Conservation (phyloP, 2,329 filamentous ascomycete species). For the Ophiognomonia clavigignenti-juglandacearum region DNA sequence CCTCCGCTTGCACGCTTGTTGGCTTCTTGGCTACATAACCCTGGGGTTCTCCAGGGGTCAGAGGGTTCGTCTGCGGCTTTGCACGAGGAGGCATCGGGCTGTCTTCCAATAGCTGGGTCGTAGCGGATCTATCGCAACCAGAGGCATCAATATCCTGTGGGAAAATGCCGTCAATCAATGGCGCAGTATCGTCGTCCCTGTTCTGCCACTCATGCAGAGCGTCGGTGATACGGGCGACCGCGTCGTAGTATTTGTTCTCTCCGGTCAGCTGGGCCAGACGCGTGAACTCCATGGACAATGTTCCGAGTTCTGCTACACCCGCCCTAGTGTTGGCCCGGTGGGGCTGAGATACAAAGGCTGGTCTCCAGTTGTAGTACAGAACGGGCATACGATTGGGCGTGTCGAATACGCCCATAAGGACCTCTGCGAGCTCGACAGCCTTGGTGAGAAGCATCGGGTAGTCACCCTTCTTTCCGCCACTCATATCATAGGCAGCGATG, state of each 20-base stretch:
- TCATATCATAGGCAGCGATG: slow-evolving; percentile 81
- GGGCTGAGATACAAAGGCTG: slow-evolving; percentile 56
- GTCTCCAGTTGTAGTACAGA: slow-evolving; percentile 74
- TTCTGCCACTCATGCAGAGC: slow-evolving; percentile 72
- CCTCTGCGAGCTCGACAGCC: slow-evolving; percentile 72
- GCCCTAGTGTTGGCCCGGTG: slow-evolving; percentile 54
- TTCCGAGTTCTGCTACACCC: slow-evolving; percentile 69
- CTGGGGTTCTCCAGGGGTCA: slow-evolving; percentile 19
- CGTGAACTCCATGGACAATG: slow-evolving; percentile 83
- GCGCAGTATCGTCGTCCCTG: slow-evolving; percentile 45
- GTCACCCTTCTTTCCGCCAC: slow-evolving; percentile 48
- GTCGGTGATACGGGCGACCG: slow-evolving; percentile 78
- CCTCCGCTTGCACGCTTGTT: not conserved
- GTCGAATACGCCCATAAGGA: slow-evolving; percentile 80
- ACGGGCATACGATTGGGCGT: slow-evolving; percentile 92
- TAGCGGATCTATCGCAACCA: slow-evolving; percentile 63
- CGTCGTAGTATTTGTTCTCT: slow-evolving; percentile 82
- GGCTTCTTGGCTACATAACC: slow-evolving; percentile 24
- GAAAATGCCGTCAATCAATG: slow-evolving; percentile 68
- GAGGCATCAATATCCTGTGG: slow-evolving; percentile 72
- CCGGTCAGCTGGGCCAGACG: slow-evolving; percentile 80
- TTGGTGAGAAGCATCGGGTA: slow-evolving; percentile 71
- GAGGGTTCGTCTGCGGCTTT: slow-evolving; percentile 29
- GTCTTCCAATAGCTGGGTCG: slow-evolving; percentile 19
- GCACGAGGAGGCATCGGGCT: slow-evolving; percentile 30